These are phyloP conservation scores for Arabidopsis arenosa DNA, from an alignment of 345 rosid species.

Conservation along the genomic window DNA sequence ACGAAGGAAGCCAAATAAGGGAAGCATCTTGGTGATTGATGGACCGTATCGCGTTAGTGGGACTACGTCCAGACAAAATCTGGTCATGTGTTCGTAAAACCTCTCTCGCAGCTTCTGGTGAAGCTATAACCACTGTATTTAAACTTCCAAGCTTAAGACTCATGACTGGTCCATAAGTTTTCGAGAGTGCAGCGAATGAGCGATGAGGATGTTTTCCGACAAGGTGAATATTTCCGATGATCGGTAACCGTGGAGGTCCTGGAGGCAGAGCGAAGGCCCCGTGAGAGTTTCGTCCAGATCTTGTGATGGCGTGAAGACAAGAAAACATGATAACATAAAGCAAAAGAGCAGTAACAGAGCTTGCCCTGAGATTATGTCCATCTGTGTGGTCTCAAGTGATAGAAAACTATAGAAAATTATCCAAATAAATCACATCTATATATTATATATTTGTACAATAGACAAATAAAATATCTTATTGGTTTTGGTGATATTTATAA, in stretches of 20 bases:
- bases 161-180: slow-evolving; percentile 53
- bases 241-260: slow-evolving; percentile 45
- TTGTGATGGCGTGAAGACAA: slow-evolving; percentile 37
- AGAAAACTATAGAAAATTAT: too few species aligned
- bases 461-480: too few species aligned
- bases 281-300: slow-evolving; percentile 12
- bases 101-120: slow-evolving; percentile 32
- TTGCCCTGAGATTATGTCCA: slow-evolving; percentile 36
- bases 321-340: slow-evolving; percentile 51
- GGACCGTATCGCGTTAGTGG: slow-evolving; percentile 25
- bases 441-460: too few species aligned
- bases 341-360: slow-evolving; percentile 37
- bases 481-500: too few species aligned
- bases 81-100: slow-evolving; percentile 45
- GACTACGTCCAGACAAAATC: slow-evolving; percentile 11
- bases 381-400: background rate
- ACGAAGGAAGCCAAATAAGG: slow-evolving; percentile 21
- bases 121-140: slow-evolving; percentile 21
- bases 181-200: slow-evolving; percentile 44
- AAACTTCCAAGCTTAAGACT: slow-evolving; percentile 36
- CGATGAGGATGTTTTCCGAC: slow-evolving; percentile 44
- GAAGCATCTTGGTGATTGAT: slow-evolving; percentile 33
- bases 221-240: slow-evolving; percentile 49
- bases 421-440: background rate
- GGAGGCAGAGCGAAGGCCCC: background rate